A percentile compares a stretch with the other conserved stretches of the same genome.
Conservation (phyloP, 106 monocot species). For the Dendrobium catenatum region DNA sequence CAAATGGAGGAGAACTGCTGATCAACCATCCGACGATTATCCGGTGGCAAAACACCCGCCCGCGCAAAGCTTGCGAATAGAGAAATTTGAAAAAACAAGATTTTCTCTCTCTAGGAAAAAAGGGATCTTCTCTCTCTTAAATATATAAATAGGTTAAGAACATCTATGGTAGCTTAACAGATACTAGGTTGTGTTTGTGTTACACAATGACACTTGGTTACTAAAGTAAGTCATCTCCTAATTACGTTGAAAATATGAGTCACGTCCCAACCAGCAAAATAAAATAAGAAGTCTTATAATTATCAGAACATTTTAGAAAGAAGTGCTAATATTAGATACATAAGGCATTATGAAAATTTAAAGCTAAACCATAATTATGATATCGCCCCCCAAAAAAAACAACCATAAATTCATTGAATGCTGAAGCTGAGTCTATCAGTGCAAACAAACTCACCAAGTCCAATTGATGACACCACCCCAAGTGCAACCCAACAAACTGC, state of each 20-base stretch:
- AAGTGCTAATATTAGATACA: background rate
- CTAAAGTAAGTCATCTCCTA: background rate
- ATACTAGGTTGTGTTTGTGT: background rate
- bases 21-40: no score
- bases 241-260: background rate
- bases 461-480: slow-evolving; percentile 83
- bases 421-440: background rate
- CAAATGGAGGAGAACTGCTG: no score
- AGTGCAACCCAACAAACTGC: slow-evolving; percentile 72
- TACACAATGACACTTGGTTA: background rate
- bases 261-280: background rate
- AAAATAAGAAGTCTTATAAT: background rate
- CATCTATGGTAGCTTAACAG: background rate
- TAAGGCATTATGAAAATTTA: background rate
- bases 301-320: background rate
- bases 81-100: no score
- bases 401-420: background rate
- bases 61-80: no score
- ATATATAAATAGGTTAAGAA: background rate
- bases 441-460: slow-evolving; percentile 42
- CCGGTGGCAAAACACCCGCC: no score
- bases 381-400: background rate
- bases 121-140: no score
- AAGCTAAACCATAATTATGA: background rate
- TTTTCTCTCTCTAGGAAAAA: no score